Evolutionary conservation across 1,284 basidiomycete species (phyloP).

Genomic region (Rhodofomes roseus): DNA sequence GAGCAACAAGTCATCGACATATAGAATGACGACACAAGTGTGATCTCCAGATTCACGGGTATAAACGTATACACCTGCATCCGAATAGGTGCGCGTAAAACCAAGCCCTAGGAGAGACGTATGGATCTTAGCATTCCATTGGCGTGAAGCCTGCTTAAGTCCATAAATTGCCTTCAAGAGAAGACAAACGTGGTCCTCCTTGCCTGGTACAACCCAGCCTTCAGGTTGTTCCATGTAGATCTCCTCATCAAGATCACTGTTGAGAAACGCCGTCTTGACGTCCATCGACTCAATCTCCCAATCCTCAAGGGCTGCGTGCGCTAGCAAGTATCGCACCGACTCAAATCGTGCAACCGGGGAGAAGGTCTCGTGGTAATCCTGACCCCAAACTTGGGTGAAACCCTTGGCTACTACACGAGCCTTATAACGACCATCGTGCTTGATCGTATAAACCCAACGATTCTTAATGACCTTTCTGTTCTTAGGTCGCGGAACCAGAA

Average conservation of each 20-base stretch:
- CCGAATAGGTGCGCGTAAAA: background rate
- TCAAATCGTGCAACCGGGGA: too few relatives aligned
- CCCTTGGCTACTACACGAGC: too few relatives aligned
- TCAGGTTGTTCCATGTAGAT: background rate
- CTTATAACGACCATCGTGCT: too few relatives aligned
- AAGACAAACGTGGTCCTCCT: background rate
- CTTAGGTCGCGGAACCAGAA: too few relatives aligned
- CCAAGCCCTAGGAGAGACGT: background rate
- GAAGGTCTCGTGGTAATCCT: too few relatives aligned
- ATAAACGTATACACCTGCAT: background rate
- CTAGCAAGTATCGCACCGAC: too few relatives aligned
- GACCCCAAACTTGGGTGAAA: too few relatives aligned
- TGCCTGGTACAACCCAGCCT: background rate
- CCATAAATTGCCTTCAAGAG: background rate
- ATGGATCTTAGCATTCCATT: background rate
- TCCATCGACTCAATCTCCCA: too few relatives aligned
- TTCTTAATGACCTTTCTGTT: too few relatives aligned
- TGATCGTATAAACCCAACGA: too few relatives aligned
- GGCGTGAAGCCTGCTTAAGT: background rate
- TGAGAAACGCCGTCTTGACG: background rate
- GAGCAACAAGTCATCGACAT: background rate
- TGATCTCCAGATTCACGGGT: background rate
- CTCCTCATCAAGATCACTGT: background rate
- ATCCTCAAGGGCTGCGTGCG: too few relatives aligned
- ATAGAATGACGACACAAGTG: background rate